Evolutionary conservation across 1,284 basidiomycete species (phyloP), one percentile per base, ranked within the genome.

Genomic region (Fomitopsis betulina): DNA sequence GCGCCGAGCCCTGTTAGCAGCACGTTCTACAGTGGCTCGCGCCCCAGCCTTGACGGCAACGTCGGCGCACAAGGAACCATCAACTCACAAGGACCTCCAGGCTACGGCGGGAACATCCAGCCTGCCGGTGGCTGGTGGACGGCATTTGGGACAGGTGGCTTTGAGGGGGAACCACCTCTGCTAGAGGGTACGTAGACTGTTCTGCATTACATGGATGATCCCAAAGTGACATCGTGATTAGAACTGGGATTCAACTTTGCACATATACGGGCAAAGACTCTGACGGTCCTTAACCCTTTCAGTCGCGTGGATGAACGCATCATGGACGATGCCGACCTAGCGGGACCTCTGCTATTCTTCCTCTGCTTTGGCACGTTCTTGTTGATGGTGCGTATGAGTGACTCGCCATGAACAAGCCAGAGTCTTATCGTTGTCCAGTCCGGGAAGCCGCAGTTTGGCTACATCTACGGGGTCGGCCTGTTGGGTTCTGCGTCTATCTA

Each of bases 301-400:
- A 84, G 86, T 62, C 81, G 81, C 59, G 87, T 98, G 58, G 93
- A 99, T 66, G 91, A 93, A 61, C 91, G 87, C 67, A 98, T 99
- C 67, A 99, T 99, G 97, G 97, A 99, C 74, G 97, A 99, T 70
- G 95, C 96, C 42, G 97, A 99, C 75, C 82, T 99, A 30, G 96
- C 96, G 9, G 97, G 97, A 0, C 97, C 97, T 6, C 83, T 99
- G 47, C 84, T 98, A 13, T 98, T 98, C 76, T 90, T 90, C 70
- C 93, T 94, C 70, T 93, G 93, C 68, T 98, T 99, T 73, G 96
- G 89, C 15, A 89, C 90, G 53, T 94, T 92, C 69, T 81, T 98
- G 5, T 82, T 98, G 51, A 84, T 98, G 62, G 95, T 96, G 63
- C 69, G 93, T 86, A 3, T 19, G 7, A 51, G 15, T 2, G n/a